Conservation (phyloP, 495 filamentous ascomycete species). For the Hyaloscypha finlandica region DNA sequence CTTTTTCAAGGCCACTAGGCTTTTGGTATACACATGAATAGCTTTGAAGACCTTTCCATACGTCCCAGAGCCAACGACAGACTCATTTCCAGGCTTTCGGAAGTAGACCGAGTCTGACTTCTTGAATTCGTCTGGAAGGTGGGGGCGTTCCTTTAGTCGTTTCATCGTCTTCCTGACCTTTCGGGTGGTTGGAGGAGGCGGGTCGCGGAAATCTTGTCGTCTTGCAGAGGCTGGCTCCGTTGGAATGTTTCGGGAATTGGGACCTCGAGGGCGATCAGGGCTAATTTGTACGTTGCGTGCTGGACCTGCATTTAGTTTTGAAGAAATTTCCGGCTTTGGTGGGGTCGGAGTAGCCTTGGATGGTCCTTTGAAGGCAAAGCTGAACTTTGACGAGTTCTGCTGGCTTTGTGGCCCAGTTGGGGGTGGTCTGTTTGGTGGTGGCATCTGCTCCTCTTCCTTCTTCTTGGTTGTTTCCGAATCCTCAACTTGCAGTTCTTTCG, state of each 20-base stretch:
- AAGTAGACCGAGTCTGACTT: constrained; percentile 84
- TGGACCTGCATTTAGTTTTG: constrained; percentile 63
- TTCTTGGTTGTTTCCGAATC: constrained; percentile 52
- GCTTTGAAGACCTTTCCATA: constrained; percentile 99
- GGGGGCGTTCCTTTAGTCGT: constrained; percentile 70
- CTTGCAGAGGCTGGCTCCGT: constrained; percentile 42
- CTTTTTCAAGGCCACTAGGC: constrained; percentile 89
- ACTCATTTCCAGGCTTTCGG: constrained; percentile 91
- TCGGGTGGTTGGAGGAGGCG: constrained; percentile 51
- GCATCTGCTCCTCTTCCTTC: constrained; percentile 48
- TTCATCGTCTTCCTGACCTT: constrained; percentile 70
- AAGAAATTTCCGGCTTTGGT: constrained; percentile 71
- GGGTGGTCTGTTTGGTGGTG: constrained; percentile 42
- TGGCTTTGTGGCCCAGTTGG: constrained; percentile 58
- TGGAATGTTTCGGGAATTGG: constrained; percentile 33
- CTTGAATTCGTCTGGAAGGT: constrained; percentile 68
- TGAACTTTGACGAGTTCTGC: constrained; percentile 60
- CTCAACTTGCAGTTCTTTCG: constrained; percentile 65
- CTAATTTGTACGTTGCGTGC: constrained; percentile 30
- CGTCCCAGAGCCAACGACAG: constrained; percentile 88
- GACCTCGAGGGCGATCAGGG: constrained; percentile 31
- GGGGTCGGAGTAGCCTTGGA: constrained; percentile 58
- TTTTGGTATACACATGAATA: constrained; percentile 91
- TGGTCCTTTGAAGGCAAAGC: constrained; percentile 79
- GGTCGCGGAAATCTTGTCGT: constrained; percentile 42